A percentile compares a stretch with the other conserved stretches of the same genome.
Conservation (phyloP, 495 filamentous ascomycete genomes). For the Aspergillus egyptiacus region DNA sequence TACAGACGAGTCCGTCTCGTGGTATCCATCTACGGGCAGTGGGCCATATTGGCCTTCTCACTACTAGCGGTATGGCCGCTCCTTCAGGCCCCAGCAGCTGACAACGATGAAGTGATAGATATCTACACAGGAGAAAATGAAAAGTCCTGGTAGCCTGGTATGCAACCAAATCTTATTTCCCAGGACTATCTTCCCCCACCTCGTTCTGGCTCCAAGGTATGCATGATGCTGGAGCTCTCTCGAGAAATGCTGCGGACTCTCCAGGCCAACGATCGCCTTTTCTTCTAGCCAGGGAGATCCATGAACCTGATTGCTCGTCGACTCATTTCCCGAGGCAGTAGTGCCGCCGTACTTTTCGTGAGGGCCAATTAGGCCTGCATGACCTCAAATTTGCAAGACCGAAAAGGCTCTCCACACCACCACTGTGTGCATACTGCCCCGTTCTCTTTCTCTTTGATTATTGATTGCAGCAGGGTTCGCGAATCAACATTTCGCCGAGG, state of each 20-base stretch:
- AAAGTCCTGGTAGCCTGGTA: background rate
- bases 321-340: background rate
- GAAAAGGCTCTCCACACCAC: slow-evolving; percentile 1
- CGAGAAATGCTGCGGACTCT: background rate
- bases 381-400: background rate
- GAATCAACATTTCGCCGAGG: background rate
- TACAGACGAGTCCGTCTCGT: too few relatives aligned
- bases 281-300: background rate
- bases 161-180: background rate
- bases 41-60: too few relatives aligned
- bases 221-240: background rate
- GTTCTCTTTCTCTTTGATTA: background rate
- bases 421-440: too few relatives aligned
- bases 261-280: background rate
- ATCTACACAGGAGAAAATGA: background rate
- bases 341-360: too few relatives aligned
- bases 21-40: too few relatives aligned
- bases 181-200: background rate
- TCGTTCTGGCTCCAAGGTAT: background rate
- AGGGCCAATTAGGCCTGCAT: slow-evolving; percentile 9
- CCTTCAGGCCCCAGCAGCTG: slow-evolving; percentile 15
- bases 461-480: too few relatives aligned
- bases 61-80: slow-evolving; percentile 6
- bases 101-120: background rate
- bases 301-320: background rate